phyloP scores from a whole-genome alignment of 2,329 filamentous ascomycete species.

The Aspergillus neotritici region DNA sequence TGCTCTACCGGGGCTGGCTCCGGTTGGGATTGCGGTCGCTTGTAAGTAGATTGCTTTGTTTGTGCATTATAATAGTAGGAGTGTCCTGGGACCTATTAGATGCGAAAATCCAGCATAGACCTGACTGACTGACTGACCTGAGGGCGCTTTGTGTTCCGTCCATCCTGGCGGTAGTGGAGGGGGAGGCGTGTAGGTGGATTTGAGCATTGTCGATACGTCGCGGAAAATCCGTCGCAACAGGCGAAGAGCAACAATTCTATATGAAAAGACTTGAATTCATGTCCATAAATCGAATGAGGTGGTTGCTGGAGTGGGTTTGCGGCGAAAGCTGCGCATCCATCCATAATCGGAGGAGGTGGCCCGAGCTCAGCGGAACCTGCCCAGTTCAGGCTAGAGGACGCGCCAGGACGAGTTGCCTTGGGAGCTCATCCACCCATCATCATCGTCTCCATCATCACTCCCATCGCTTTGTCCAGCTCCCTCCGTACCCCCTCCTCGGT shows the following conservation, averaged over 20 bases:
- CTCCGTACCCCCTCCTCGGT: constrained; percentile 10
- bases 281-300: neutral
- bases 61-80: constrained; percentile 79
- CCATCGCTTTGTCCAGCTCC: constrained; percentile 15
- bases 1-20: constrained; percentile 32
- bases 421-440: constrained; percentile 28
- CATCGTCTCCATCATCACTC: constrained; percentile 16
- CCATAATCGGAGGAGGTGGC: constrained; percentile 22
- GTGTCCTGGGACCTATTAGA: constrained; percentile 54
- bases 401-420: constrained; percentile 38
- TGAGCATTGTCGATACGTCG: constrained; percentile 53
- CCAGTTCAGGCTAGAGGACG: constrained; percentile 25
- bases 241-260: neutral
- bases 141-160: constrained; percentile 89
- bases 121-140: constrained; percentile 45
- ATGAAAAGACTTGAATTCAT: neutral
- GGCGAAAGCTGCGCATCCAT: constrained; percentile 14
- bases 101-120: constrained; percentile 8
- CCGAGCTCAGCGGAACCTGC: constrained; percentile 33
- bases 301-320: constrained; percentile 8
- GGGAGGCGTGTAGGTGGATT: constrained; percentile 66
- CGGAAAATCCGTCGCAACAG: neutral
- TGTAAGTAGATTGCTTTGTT: constrained; percentile 84
- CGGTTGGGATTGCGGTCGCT: constrained; percentile 24
- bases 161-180: constrained; percentile 71